Conservation (phyloP, 2,329 filamentous ascomycete genomes). For the Penicillium glabrum region DNA sequence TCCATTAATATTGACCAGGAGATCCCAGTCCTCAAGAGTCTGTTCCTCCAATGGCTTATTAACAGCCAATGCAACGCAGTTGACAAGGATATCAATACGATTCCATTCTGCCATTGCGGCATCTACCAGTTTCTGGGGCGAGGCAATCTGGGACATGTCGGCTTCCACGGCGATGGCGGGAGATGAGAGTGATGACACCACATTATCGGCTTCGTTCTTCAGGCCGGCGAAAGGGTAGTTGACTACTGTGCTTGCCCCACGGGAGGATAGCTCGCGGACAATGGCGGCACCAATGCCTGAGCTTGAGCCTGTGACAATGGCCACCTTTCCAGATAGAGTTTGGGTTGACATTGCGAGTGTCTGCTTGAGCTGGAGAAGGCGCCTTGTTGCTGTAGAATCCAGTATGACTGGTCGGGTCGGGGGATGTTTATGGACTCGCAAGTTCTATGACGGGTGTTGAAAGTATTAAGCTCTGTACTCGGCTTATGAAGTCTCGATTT, state of each 20-base stretch:
- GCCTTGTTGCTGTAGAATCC: neutral
- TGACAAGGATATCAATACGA: conserved; percentile 39
- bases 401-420: neutral
- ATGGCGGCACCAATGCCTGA: conserved; percentile 27
- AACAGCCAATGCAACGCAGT: conserved; percentile 35
- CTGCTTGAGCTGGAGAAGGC: neutral
- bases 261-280: conserved; percentile 41
- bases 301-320: conserved; percentile 26
- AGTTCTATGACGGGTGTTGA: neutral
- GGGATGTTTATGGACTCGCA: neutral
- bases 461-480: neutral
- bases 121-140: conserved; percentile 38
- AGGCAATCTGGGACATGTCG: conserved; percentile 41
- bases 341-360: conserved; percentile 5
- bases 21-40: conserved; percentile 24
- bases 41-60: conserved; percentile 39
- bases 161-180: conserved; percentile 42
- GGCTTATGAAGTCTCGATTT: neutral
- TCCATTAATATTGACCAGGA: conserved; percentile 22
- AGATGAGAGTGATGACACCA: conserved; percentile 30
- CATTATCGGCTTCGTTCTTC: conserved; percentile 27
- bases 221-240: conserved; percentile 46
- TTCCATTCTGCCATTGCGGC: conserved; percentile 36
- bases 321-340: conserved; percentile 19
- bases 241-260: conserved; percentile 50